These are phyloP conservation scores for Zopfia rhizophila DNA, from an alignment of 2,329 filamentous ascomycete species.

Conservation along the genomic window DNA sequence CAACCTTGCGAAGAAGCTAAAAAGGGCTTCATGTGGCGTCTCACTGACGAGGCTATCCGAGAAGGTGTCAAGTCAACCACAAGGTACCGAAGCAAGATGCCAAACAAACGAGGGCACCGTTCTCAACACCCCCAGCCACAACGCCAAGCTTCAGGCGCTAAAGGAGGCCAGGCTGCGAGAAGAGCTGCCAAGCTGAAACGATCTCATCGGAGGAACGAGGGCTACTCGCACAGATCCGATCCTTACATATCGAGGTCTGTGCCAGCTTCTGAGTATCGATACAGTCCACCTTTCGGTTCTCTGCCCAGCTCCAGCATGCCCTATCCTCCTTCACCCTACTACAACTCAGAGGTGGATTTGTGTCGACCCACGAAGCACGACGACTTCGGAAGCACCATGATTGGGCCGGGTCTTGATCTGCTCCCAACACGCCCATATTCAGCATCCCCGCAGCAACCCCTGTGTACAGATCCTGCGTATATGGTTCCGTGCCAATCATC, in stretches of 20 bases:
- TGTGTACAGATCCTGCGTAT: slow-evolving; percentile 24
- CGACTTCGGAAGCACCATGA: slow-evolving; percentile 17
- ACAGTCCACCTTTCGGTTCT: slow-evolving; percentile 17
- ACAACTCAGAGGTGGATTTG: slow-evolving; percentile 33
- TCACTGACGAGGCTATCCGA: slow-evolving; percentile 74
- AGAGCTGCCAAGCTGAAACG: slow-evolving; percentile 37
- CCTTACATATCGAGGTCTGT: slow-evolving; percentile 30
- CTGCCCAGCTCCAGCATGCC: slow-evolving; percentile 14
- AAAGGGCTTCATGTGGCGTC: slow-evolving; percentile 79
- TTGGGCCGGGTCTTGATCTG: slow-evolving; percentile 15
- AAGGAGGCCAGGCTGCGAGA: slow-evolving; percentile 57
- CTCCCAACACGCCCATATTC: slow-evolving; percentile 16
- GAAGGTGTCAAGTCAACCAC: slow-evolving; percentile 88
- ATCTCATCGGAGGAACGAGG: slow-evolving; percentile 30
- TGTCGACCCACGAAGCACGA: slow-evolving; percentile 17
- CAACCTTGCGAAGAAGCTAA: slow-evolving; percentile 63
- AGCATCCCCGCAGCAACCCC: slow-evolving; percentile 14
- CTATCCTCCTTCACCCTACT: slow-evolving; percentile 32
- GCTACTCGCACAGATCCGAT: slow-evolving; percentile 25
- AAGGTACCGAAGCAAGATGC: slow-evolving; percentile 58
- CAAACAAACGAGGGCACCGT: slow-evolving; percentile 54
- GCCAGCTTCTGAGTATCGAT: slow-evolving; percentile 25
- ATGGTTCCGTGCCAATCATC: slow-evolving; percentile 30
- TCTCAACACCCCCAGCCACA: slow-evolving; percentile 45
- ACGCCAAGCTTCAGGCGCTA: slow-evolving; percentile 57